Conservation (phyloP, 441 rosid genomes). For the Metrosideros polymorpha region DNA sequence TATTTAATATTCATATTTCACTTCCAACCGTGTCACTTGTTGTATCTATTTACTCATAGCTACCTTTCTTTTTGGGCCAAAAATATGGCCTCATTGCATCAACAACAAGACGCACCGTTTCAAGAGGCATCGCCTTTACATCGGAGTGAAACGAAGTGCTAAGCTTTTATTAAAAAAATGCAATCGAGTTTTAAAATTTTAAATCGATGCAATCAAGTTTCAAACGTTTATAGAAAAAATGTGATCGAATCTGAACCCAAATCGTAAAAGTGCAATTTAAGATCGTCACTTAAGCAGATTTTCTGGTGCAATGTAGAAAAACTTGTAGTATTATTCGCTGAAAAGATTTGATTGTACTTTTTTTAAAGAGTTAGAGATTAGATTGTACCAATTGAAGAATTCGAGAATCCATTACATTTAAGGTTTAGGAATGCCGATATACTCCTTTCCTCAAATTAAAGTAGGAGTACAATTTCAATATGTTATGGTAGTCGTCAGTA, state of each 20-base stretch:
- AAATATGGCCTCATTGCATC: background rate
- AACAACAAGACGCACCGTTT: background rate
- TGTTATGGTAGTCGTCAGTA: background rate
- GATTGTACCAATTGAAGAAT: background rate
- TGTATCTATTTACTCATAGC: background rate
- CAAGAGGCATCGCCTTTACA: background rate
- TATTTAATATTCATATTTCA: background rate
- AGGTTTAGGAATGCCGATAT: background rate
- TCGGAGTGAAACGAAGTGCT: background rate
- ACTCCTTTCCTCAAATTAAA: background rate
- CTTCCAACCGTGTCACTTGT: background rate
- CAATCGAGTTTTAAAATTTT: background rate
- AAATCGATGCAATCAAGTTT: background rate
- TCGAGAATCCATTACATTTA: background rate
- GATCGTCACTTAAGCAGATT: fast-evolving
- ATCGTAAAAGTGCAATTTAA: background rate
- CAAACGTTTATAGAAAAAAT: background rate
- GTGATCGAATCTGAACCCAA: background rate
- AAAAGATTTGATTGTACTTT: fast-evolving
- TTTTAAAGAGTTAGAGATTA: background rate
- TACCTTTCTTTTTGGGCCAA: background rate
- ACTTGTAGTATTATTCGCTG: fast-evolving
- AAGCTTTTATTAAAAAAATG: background rate
- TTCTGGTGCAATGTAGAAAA: fast-evolving
- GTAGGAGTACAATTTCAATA: background rate